phyloP scores from a whole-genome alignment of 805 yeast species.

The Yamadazyma endophytica region DNA sequence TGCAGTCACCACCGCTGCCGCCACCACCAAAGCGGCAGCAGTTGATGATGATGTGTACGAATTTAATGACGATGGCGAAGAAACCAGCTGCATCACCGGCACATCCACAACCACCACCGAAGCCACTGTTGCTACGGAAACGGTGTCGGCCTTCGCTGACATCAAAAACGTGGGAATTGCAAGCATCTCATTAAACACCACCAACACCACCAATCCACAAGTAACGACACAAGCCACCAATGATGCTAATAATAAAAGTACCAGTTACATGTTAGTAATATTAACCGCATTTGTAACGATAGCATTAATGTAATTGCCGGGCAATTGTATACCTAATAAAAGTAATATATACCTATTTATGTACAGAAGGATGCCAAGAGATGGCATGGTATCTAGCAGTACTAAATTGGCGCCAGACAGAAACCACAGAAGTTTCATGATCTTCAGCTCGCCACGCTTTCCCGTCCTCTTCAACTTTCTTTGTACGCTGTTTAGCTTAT shows the following conservation, averaged over 20 bases:
- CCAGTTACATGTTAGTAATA: constrained; percentile 2
- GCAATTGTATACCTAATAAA: constrained; percentile 6
- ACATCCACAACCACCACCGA: constrained; percentile 4
- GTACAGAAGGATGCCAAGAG: too few relatives aligned
- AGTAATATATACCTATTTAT: constrained; percentile 1
- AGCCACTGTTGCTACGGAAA: constrained; percentile 3
- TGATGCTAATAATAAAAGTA: constrained; percentile 1
- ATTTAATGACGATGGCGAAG: constrained; percentile 11
- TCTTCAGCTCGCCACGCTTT: too few relatives aligned
- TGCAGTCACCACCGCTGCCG: constrained; percentile 5
- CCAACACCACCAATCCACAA: too few relatives aligned
- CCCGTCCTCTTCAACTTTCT: too few relatives aligned
- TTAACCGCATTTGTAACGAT: constrained; percentile 4
- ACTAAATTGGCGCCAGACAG: too few relatives aligned
- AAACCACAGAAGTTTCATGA: too few relatives aligned
- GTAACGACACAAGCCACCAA: background rate
- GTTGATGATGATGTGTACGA: constrained; percentile 6
- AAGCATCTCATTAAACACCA: too few relatives aligned
- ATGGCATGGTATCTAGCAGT: too few relatives aligned
- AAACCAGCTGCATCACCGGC: constrained; percentile 4
- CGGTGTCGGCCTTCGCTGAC: background rate
- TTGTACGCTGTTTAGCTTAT: too few relatives aligned
- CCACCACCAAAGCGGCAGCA: background rate
- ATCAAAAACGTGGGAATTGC: background rate
- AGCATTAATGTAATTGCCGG: constrained; percentile 9